Percentiles rank a stretch among this genome's conserved stretches.
Conservation (phyloP, 192 early-diverging fungal species). For the Entophlyctis luteolus region DNA sequence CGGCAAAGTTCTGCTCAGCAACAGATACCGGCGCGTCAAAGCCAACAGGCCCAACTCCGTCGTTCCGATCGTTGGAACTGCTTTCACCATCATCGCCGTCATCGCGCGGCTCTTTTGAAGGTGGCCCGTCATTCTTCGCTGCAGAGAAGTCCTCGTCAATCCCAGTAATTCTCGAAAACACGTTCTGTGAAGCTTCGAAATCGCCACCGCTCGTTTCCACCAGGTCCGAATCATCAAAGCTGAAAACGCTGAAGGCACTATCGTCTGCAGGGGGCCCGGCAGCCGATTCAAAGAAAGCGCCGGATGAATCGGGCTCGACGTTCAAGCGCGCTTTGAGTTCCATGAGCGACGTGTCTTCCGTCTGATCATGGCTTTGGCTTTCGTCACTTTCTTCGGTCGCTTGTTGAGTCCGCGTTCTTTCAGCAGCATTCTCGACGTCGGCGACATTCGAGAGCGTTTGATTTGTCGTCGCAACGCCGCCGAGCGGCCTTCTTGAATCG, state of each 20-base stretch:
- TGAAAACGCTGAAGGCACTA: no score
- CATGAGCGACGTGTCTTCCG: neutral
- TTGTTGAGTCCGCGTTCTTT: neutral
- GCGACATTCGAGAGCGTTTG: neutral
- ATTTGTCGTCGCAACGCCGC: neutral
- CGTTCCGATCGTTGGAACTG: neutral
- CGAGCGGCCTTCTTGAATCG: neutral
- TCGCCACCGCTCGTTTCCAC: no score
- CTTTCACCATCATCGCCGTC: neutral
- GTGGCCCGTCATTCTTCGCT: no score
- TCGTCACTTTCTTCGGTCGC: neutral
- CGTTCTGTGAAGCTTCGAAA: no score
- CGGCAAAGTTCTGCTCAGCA: constrained; percentile 1
- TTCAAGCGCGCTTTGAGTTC: neutral
- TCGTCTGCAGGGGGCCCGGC: no score
- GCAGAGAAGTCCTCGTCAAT: no score
- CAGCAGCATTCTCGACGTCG: neutral
- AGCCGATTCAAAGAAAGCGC: neutral
- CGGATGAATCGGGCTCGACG: neutral
- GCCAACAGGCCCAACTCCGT: no score
- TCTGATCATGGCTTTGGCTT: neutral
- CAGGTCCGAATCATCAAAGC: no score
- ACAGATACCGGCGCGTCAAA: neutral
- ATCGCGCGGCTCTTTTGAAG: no score
- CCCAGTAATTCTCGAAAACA: no score